Evolutionary conservation across 164 flowering plant genomes (phyloP).

Genomic region (Euptelea pleiosperma): DNA sequence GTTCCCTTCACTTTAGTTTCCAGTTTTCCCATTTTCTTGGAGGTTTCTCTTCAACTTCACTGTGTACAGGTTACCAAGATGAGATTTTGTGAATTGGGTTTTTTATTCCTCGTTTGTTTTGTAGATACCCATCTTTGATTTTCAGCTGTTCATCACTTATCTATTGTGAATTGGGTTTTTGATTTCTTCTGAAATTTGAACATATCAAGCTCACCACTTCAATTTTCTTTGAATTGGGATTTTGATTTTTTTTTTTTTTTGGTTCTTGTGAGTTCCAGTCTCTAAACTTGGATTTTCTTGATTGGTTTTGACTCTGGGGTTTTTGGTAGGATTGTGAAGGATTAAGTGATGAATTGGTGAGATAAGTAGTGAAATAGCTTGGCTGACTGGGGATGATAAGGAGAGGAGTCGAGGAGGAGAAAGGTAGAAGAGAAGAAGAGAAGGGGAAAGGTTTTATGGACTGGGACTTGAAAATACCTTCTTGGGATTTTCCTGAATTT

Average conservation of each 20-base stretch:
- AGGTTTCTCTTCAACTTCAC: slow-evolving; percentile 9
- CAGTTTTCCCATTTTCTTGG: slow-evolving; percentile 30
- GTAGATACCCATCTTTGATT: slow-evolving; percentile 16
- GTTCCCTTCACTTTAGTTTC: background rate
- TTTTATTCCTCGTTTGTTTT: background rate
- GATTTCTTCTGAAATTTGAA: background rate
- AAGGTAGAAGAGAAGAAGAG: slow-evolving; percentile 2
- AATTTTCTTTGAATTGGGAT: slow-evolving; percentile 4
- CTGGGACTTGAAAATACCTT: slow-evolving; percentile 52
- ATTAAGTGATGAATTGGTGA: slow-evolving; percentile 11
- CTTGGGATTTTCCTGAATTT: slow-evolving; percentile 49
- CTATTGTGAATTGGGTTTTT: background rate
- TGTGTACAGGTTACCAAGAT: slow-evolving; percentile 2
- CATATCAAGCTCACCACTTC: background rate
- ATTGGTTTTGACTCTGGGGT: slow-evolving; percentile 10
- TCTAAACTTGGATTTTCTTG: slow-evolving; percentile 8
- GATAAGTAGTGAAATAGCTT: slow-evolving; percentile 7
- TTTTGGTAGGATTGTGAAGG: slow-evolving; percentile 12
- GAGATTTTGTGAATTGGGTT: slow-evolving; percentile 19
- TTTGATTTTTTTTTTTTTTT: slow-evolving; percentile 1
- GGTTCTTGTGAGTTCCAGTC: background rate
- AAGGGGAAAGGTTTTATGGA: slow-evolving; percentile 36
- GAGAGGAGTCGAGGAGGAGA: background rate
- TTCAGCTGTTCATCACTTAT: background rate
- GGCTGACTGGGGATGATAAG: slow-evolving; percentile 2